Percentiles rank a stretch among this genome's conserved stretches.
Conservation (phyloP, 1,284 basidiomycete species). For the Leccinum fallax region DNA sequence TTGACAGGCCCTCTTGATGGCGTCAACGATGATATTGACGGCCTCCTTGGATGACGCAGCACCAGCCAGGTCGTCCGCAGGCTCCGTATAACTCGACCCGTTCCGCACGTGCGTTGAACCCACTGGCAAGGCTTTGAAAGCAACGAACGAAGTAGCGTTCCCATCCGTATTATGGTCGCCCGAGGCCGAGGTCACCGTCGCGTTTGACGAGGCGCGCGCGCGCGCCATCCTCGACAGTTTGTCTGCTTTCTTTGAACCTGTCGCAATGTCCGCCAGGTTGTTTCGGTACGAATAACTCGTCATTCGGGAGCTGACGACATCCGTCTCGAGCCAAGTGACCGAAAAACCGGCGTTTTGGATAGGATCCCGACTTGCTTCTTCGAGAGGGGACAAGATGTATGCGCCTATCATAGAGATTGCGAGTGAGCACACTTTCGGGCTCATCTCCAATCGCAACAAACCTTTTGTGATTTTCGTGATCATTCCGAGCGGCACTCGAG, state of each 20-base stretch:
- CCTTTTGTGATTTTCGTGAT: conserved; percentile 87
- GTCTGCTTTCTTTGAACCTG: conserved; percentile 26
- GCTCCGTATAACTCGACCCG: conserved; percentile 57
- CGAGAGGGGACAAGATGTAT: conserved; percentile 89
- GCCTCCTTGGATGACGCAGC: conserved; percentile 77
- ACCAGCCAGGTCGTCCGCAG: conserved; percentile 60
- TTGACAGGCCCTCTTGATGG: conserved; percentile 68
- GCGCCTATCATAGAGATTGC: conserved; percentile 55
- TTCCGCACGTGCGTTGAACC: conserved; percentile 60
- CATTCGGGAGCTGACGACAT: conserved; percentile 68
- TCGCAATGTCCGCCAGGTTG: conserved; percentile 43
- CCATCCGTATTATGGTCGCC: conserved; percentile 29
- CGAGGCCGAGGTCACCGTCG: conserved; percentile 17
- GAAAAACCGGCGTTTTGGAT: conserved; percentile 86
- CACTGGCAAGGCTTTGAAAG: conserved; percentile 77
- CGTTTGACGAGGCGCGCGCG: conserved; percentile 30
- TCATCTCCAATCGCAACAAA: conserved; percentile 25
- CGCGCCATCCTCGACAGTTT: conserved; percentile 10
- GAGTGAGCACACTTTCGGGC: background rate
- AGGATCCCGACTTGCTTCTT: conserved; percentile 86
- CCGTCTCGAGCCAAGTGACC: conserved; percentile 69
- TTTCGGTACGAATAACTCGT: conserved; percentile 87
- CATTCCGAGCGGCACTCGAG: conserved; percentile 84
- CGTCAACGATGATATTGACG: conserved; percentile 72
- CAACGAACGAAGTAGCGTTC: conserved; percentile 53